A percentile compares a stretch with the other conserved stretches of the same genome.
phyloP scores from a whole-genome alignment of 768 basidiomycete genomes.

The Mycena belliarum region DNA sequence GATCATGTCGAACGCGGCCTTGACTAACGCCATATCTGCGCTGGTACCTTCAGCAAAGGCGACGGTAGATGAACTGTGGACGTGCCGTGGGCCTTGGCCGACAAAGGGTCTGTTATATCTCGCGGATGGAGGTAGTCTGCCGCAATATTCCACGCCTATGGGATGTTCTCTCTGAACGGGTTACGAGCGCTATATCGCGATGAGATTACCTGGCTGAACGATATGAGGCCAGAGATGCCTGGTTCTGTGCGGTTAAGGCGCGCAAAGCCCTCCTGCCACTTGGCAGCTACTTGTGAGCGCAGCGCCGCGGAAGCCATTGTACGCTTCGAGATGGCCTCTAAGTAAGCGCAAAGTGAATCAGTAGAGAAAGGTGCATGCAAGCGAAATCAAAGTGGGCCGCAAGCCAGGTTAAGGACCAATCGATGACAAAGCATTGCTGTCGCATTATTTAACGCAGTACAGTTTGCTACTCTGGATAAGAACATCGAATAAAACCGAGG shows the following conservation, averaged over 20 bases:
- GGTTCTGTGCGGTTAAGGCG: constrained; percentile 58
- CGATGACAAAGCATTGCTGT: no score
- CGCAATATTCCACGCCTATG: constrained; percentile 62
- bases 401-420: no score
- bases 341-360: not conserved
- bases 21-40: constrained; percentile 50
- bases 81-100: constrained; percentile 27
- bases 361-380: not conserved
- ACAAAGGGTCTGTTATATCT: constrained; percentile 44
- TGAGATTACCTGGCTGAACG: constrained; percentile 57
- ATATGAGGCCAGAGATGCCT: constrained; percentile 65
- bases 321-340: not conserved
- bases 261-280: constrained; percentile 73
- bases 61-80: not conserved
- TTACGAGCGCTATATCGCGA: not conserved
- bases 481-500: no score
- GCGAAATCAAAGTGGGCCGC: no score
- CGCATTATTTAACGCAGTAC: no score
- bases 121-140: constrained; percentile 56
- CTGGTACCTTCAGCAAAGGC: constrained; percentile 7
- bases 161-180: not conserved
- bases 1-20: constrained; percentile 58
- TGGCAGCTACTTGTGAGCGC: constrained; percentile 63
- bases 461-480: no score
- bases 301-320: constrained; percentile 62